Percentiles rank a stretch among this genome's conserved stretches.
These are phyloP conservation scores for Lolium perenne DNA, from an alignment of 176 grass and related monocot species.

Conservation along the genomic window DNA sequence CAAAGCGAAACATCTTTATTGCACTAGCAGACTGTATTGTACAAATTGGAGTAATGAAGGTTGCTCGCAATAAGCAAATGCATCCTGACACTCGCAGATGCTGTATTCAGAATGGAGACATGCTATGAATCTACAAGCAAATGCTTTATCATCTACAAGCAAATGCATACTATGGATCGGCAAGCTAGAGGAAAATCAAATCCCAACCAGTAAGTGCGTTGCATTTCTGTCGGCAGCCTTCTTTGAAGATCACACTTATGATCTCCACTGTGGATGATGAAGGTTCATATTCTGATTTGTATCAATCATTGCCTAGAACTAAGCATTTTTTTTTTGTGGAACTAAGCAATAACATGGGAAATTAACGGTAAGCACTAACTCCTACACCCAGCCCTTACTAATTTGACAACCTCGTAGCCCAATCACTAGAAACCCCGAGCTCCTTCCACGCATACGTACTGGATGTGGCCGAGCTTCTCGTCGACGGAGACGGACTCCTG, in stretches of 20 bases:
- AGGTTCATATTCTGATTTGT: not conserved
- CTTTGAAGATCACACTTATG: not conserved
- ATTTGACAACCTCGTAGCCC: not conserved
- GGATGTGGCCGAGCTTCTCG: conserved; percentile 93
- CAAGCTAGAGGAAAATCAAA: not conserved
- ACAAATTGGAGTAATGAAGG: not conserved
- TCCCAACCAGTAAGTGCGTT: not conserved
- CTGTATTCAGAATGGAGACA: conserved; percentile 5
- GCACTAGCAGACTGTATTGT: not conserved
- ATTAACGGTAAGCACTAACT: not conserved
- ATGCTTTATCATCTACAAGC: too few relatives aligned
- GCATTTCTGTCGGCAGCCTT: not conserved
- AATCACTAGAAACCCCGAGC: not conserved
- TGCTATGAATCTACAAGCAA: too few relatives aligned
- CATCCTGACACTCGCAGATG: not conserved
- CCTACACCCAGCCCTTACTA: not conserved
- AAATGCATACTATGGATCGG: not conserved
- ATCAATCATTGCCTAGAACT: not conserved
- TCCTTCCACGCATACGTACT: conserved; percentile 48
- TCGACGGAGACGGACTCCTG: conserved; percentile 89
- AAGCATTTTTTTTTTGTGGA: too few relatives aligned
- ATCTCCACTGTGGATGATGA: not conserved
- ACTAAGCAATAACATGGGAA: not conserved
- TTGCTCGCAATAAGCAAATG: not conserved
- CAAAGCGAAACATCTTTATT: not conserved